Evolutionary conservation across 2,329 filamentous ascomycete genomes (phyloP).

Genomic region (Claviceps fusiformis): DNA sequence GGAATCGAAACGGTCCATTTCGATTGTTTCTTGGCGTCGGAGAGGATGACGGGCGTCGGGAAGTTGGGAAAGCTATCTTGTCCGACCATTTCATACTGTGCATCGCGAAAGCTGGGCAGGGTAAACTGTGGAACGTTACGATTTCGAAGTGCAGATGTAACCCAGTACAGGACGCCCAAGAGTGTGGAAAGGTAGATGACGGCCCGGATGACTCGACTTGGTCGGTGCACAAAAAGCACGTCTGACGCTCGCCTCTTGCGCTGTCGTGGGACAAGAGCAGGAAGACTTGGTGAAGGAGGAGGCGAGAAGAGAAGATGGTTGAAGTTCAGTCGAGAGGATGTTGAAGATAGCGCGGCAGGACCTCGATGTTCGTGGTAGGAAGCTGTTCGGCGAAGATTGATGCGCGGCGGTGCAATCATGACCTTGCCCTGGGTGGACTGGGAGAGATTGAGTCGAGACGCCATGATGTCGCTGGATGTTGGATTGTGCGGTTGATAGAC

Average conservation of each 20-base stretch:
- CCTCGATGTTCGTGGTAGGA: constrained; percentile 40
- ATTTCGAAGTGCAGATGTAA: constrained; percentile 15
- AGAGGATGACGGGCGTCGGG: constrained; percentile 58
- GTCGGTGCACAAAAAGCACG: constrained; percentile 28
- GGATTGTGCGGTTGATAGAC: background rate
- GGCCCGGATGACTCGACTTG: constrained; percentile 42
- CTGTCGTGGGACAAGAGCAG: constrained; percentile 46
- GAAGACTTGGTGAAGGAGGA: constrained; percentile 59
- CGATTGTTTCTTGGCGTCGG: constrained; percentile 47
- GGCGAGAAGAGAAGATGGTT: constrained; percentile 53
- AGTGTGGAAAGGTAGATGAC: constrained; percentile 40
- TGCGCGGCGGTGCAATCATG: constrained; percentile 37
- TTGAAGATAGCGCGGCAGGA: constrained; percentile 37
- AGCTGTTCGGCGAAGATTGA: constrained; percentile 45
- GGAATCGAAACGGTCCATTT: constrained; percentile 79
- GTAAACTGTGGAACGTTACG: constrained; percentile 16
- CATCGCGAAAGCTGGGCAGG: constrained; percentile 30
- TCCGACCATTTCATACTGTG: constrained; percentile 53
- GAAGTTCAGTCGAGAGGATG: constrained; percentile 50
- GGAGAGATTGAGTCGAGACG: constrained; percentile 32
- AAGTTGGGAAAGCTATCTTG: constrained; percentile 55
- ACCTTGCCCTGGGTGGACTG: constrained; percentile 33
- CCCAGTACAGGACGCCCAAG: constrained; percentile 36
- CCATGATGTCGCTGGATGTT: constrained; percentile 21
- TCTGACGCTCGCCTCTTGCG: constrained; percentile 47